Evolutionary conservation across 306 rosid genomes (phyloP).

Genomic region (Trichosanthes truncata): DNA sequence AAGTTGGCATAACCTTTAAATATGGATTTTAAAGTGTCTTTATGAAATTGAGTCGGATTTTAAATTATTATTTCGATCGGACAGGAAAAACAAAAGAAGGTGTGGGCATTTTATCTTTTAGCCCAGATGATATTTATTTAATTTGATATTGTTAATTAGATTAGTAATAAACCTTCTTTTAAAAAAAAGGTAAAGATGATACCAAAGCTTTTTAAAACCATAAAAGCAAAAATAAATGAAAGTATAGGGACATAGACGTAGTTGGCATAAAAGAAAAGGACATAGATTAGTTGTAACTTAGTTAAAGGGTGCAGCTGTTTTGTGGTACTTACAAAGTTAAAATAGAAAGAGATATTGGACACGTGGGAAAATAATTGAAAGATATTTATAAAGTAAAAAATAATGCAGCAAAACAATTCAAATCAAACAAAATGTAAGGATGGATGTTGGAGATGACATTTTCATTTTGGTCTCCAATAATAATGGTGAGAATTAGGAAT

Average conservation of each 20-base stretch:
- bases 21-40: no score
- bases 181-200: neutral
- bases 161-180: neutral
- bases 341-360: neutral
- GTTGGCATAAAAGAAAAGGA: neutral
- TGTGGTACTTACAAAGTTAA: neutral
- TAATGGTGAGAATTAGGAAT: neutral
- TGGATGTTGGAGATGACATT: neutral
- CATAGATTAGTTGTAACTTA: neutral
- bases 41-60: no score
- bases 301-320: no score
- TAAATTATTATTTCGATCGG: no score
- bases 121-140: no score
- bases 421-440: neutral
- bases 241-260: neutral
- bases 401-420: neutral
- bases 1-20: no score
- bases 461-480: neutral
- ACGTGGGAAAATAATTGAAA: neutral
- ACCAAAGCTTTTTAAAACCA: neutral
- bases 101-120: no score
- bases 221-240: neutral
- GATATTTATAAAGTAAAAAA: neutral
- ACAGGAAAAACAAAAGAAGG: no score
- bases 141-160: no score